A percentile compares a stretch with the other conserved stretches of the same genome.
Conservation (phyloP, 768 basidiomycete genomes). For the Mycena leptocephala region DNA sequence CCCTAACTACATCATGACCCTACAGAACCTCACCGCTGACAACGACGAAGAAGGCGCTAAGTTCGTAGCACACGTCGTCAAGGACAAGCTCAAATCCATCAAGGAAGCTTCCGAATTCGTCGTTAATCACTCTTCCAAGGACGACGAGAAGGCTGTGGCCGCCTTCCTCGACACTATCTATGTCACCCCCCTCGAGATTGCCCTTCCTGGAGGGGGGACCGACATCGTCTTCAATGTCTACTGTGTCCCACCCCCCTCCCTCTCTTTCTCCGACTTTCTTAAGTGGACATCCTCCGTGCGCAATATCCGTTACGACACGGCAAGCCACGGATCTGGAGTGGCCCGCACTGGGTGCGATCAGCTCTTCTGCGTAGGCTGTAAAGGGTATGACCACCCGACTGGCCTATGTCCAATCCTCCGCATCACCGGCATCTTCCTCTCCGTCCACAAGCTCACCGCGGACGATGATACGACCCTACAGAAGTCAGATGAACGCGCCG, state of each 20-base stretch:
- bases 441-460: no score
- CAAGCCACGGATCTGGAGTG: not conserved
- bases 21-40: not conserved
- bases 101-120: not conserved
- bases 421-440: no score
- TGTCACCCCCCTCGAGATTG: not conserved
- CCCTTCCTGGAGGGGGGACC: not conserved
- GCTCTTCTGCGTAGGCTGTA: no score
- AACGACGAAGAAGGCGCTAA: not conserved
- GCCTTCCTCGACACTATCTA: not conserved
- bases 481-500: no score
- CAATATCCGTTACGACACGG: not conserved
- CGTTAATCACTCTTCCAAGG: not conserved
- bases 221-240: constrained; percentile 5
- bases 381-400: no score
- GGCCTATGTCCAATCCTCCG: no score
- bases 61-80: not conserved
- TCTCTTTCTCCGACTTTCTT: not conserved
- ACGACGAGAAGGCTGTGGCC: not conserved
- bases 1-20: constrained; percentile 12
- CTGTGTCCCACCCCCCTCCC: not conserved
- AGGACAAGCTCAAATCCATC: not conserved
- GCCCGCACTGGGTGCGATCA: not conserved
- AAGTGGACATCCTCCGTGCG: not conserved
- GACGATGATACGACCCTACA: no score